Conservation (phyloP, 495 filamentous ascomycete genomes). For the Platismatia glauca region DNA sequence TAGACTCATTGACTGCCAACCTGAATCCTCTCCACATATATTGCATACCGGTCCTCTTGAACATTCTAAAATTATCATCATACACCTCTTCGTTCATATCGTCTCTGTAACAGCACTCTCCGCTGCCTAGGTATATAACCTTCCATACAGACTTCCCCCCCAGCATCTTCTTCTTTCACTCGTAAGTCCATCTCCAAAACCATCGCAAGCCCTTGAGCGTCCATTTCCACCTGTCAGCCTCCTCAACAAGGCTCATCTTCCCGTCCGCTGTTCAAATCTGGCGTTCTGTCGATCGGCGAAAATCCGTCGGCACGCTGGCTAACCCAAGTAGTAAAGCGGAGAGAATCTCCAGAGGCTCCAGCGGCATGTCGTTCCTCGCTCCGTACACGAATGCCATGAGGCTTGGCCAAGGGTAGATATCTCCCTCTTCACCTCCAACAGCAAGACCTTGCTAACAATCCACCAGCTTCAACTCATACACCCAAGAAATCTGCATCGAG, state of each 20-base stretch:
- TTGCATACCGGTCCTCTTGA: background rate
- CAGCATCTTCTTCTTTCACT: background rate
- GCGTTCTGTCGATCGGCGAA: background rate
- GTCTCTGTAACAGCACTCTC: background rate
- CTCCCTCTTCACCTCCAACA: background rate
- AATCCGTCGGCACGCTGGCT: background rate
- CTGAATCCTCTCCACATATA: background rate
- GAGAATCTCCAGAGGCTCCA: background rate
- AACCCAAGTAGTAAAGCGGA: background rate
- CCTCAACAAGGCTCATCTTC: background rate
- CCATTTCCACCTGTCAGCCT: background rate
- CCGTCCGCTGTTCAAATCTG: background rate
- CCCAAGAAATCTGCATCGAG: conserved; percentile 27
- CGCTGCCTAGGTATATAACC: background rate
- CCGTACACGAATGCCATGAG: conserved; percentile 29
- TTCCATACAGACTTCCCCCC: background rate
- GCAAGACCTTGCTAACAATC: background rate
- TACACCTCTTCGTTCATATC: background rate
- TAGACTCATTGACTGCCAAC: background rate
- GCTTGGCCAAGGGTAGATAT: conserved; percentile 21
- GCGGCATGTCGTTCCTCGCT: conserved; percentile 19
- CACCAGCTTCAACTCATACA: conserved; percentile 28
- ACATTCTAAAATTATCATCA: background rate
- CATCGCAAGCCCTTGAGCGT: background rate
- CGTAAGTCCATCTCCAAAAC: background rate